Percentiles rank a stretch among this genome's conserved stretches.
phyloP scores from a whole-genome alignment of 257 asterid species.

The Gentiana straminea region DNA sequence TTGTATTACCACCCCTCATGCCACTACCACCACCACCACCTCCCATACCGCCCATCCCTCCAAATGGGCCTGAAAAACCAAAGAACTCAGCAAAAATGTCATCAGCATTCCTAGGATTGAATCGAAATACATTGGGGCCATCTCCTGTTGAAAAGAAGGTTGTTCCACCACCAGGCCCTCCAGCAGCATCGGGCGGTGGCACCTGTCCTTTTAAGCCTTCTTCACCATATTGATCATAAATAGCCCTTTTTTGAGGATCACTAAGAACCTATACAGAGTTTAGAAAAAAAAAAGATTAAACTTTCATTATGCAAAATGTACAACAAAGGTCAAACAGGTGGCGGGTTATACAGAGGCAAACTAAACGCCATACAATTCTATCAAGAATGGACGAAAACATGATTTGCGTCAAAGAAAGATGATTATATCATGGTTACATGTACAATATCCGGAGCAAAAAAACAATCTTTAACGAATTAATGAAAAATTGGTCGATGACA shows the following conservation, averaged over 20 bases:
- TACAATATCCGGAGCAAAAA: too few species aligned
- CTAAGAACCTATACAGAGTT: slow-evolving; percentile 50
- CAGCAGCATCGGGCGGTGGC: slow-evolving; percentile 48
- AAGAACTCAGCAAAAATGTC: slow-evolving; percentile 77
- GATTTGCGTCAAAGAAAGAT: too few species aligned
- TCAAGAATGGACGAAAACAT: too few species aligned
- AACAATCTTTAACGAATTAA: too few species aligned
- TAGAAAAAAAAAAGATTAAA: neutral
- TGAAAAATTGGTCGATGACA: too few species aligned
- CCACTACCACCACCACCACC: slow-evolving; percentile 29
- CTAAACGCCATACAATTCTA: too few species aligned
- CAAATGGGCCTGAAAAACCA: slow-evolving; percentile 61
- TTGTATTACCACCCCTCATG: slow-evolving; percentile 40
- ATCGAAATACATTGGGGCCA: slow-evolving; percentile 57
- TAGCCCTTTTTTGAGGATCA: slow-evolving; percentile 69
- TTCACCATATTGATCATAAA: slow-evolving; percentile 85
- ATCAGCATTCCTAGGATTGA: slow-evolving; percentile 73
- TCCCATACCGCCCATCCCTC: slow-evolving; percentile 35
- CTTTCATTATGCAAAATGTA: too few species aligned
- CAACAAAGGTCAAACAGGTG: too few species aligned
- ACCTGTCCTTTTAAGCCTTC: slow-evolving; percentile 84
- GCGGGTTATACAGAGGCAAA: too few species aligned
- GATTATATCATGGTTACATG: too few species aligned
- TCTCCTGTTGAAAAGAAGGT: slow-evolving; percentile 73
- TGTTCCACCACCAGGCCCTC: slow-evolving; percentile 56